A percentile compares a stretch with the other conserved stretches of the same genome.
Evolutionary conservation across 345 rosid species (phyloP).

Genomic region (Nephelium lappaceum): DNA sequence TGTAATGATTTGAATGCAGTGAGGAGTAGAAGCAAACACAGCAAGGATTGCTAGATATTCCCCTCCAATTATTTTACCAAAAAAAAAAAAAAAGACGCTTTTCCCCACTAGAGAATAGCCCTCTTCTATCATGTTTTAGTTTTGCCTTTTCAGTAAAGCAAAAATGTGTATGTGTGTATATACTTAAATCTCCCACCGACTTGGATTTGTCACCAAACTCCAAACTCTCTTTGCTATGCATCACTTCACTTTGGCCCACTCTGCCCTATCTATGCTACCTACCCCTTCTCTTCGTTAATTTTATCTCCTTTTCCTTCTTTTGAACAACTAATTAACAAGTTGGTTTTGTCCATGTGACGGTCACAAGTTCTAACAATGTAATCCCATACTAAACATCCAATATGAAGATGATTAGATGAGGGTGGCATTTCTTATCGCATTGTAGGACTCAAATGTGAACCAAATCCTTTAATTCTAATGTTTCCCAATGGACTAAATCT

Average conservation of each 20-base stretch:
- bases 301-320: constrained; percentile 13
- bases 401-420: background rate
- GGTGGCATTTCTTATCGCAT: no score
- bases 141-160: constrained; percentile 32
- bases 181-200: constrained; percentile 25
- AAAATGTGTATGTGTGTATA: constrained; percentile 15
- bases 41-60: constrained; percentile 51
- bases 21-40: constrained; percentile 60
- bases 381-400: no score
- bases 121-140: background rate
- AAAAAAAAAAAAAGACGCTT: background rate
- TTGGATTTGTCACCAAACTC: constrained; percentile 29
- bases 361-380: background rate
- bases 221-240: constrained; percentile 21
- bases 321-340: constrained; percentile 6
- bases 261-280: background rate
- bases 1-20: constrained; percentile 51
- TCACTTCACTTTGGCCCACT: constrained; percentile 9
- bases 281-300: background rate
- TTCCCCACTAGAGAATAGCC: constrained; percentile 25
- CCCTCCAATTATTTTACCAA: constrained; percentile 29
- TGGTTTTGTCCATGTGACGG: constrained; percentile 22
- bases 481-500: no score
- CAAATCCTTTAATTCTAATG: background rate
- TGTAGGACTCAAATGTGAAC: background rate